Evolutionary conservation across 805 yeast species (phyloP).

Genomic region (Jamesozyma lodderae): DNA sequence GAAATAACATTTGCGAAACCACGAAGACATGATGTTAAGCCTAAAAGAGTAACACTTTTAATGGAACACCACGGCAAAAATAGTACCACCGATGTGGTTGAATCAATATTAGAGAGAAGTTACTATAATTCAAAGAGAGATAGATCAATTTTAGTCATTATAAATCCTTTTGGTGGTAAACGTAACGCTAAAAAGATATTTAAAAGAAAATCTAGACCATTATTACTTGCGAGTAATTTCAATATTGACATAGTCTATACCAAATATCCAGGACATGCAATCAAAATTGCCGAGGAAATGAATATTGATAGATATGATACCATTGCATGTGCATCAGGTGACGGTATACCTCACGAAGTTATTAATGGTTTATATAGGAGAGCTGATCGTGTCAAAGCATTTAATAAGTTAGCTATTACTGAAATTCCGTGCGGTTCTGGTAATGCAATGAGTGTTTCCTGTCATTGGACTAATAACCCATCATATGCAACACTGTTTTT

Average conservation of each 20-base stretch:
- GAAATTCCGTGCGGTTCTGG: slow-evolving; percentile 97
- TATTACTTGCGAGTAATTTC: slow-evolving; percentile 62
- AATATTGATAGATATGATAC: slow-evolving; percentile 57
- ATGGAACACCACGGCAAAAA: slow-evolving; percentile 15
- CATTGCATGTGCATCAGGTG: slow-evolving; percentile 89
- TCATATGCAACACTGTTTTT: slow-evolving; percentile 59
- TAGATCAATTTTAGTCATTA: slow-evolving; percentile 50
- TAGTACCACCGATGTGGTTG: slow-evolving; percentile 18
- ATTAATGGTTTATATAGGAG: slow-evolving; percentile 75
- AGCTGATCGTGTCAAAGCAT: slow-evolving; percentile 53
- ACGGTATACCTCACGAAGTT: slow-evolving; percentile 93
- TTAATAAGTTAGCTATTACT: slow-evolving; percentile 57
- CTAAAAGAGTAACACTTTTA: slow-evolving; percentile 26
- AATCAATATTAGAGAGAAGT: slow-evolving; percentile 31
- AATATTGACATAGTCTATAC: slow-evolving; percentile 52
- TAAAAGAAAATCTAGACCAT: slow-evolving; percentile 50
- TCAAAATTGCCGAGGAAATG: slow-evolving; percentile 52
- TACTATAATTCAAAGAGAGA: slow-evolving; percentile 34
- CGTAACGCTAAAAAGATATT: slow-evolving; percentile 64
- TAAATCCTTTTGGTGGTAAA: slow-evolving; percentile 90
- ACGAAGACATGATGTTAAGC: slow-evolving; percentile 30
- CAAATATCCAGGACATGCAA: slow-evolving; percentile 62
- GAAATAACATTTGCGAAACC: slow-evolving; percentile 33
- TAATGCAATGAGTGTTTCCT: slow-evolving; percentile 78
- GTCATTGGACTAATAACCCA: slow-evolving; percentile 66